Base-by-base conservation (phyloP, 257 asterid genomes). In the Solanum clarkiae region DNA sequence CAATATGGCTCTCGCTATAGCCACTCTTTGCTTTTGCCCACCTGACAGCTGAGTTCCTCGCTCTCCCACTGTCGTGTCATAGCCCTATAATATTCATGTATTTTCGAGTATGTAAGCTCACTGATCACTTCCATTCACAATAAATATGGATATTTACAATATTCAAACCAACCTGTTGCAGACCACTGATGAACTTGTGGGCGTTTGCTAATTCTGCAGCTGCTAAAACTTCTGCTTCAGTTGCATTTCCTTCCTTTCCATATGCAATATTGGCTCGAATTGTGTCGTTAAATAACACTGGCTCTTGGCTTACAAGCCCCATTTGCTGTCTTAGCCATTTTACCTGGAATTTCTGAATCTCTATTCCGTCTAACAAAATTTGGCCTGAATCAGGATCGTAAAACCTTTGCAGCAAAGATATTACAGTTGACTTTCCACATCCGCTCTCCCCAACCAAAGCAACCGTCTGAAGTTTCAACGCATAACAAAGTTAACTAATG, bases 401-500 rank as follows among this genome's bases (percentile, higher is more conserved):
- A 88, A 96, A 96, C 87, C 99, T 91, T 88, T 93, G 97, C 86
- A 96, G 82, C 85, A 96, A 72, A 10, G 94, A 86, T 80, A 96
- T 91, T 65, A 96, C 98, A 0, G 99, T 96, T 5, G 99, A 96
- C 88, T 96, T 96, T 72, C 98, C 98, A 32, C 99, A 92, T 83
- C 99, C 99, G 36, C 99, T 95, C 90, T 95, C 99, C 56, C 99
- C 99, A 47, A 93, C 99, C 86, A 95, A 84, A 66, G 99, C 99
- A 40, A 93, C 93, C 1, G 98, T 93, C 98, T 95, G 94, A 79
- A 86, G 84, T 69, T 74, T 83, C 18, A 87, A 18, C 40, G 1
- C 82, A 77, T 8, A 55, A 66, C 86, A 86, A 77, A 18, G 20
- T 83, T 83, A 63, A 42, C 2, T 57, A 14, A 63, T 53, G 69